A percentile compares a stretch with the other conserved stretches of the same genome.
These are phyloP conservation scores for Colletotrichum lini DNA, from an alignment of 2,329 filamentous ascomycete species.

Conservation along the genomic window DNA sequence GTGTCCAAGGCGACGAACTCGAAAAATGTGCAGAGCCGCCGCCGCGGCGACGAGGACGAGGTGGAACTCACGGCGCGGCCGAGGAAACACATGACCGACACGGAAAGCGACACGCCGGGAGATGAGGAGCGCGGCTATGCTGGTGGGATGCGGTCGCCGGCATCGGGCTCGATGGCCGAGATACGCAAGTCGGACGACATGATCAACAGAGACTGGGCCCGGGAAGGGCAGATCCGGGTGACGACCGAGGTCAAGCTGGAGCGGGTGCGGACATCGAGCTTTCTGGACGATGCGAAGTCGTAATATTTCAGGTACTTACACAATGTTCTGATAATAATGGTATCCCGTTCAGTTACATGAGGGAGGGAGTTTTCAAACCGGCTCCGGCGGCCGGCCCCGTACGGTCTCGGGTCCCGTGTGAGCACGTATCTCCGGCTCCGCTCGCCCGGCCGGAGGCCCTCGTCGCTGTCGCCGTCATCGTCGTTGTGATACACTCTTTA, in stretches of 20 bases:
- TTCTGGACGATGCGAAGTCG: neutral
- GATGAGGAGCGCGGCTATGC: slow-evolving; percentile 35
- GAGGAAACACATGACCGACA: slow-evolving; percentile 6
- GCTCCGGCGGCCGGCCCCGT: neutral
- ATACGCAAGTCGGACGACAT: slow-evolving; percentile 34
- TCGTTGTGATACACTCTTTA: neutral
- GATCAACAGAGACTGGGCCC: slow-evolving; percentile 10
- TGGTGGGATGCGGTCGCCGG: slow-evolving; percentile 8
- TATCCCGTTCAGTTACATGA: neutral
- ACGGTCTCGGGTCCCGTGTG: neutral
- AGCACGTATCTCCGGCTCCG: neutral
- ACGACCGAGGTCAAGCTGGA: slow-evolving; percentile 38
- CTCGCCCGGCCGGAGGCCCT: no score
- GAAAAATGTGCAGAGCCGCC: slow-evolving; percentile 2
- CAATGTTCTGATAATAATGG: neutral
- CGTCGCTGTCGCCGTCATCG: no score
- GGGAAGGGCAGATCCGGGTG: slow-evolving; percentile 25
- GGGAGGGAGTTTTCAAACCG: no score
- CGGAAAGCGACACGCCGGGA: neutral
- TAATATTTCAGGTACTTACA: neutral
- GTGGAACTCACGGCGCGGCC: slow-evolving; percentile 35
- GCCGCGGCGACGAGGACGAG: slow-evolving; percentile 30
- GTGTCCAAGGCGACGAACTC: slow-evolving; percentile 19
- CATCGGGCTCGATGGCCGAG: slow-evolving; percentile 24
- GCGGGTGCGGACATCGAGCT: slow-evolving; percentile 21